Evolutionary conservation across 1,284 basidiomycete species (phyloP).

Genomic region (Ceratobasidium sp.): DNA sequence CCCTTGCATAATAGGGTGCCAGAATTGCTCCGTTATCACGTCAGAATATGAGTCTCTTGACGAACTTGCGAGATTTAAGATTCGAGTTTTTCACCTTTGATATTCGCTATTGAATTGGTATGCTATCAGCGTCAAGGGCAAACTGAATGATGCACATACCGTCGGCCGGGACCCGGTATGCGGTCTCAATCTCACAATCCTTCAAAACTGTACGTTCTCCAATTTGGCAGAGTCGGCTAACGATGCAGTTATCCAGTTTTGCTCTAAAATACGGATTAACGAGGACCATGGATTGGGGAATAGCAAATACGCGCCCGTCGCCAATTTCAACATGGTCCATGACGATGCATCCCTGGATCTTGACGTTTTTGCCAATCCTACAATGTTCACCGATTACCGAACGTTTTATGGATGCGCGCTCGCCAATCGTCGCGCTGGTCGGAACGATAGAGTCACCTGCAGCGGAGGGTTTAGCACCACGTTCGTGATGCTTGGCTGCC

Average conservation of each 20-base stretch:
- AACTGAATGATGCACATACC: conserved; percentile 56
- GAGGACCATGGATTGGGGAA: no score
- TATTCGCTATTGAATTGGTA: conserved; percentile 51
- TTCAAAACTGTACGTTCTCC: conserved; percentile 80
- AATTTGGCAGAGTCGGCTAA: conserved; percentile 82
- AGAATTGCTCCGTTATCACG: no score
- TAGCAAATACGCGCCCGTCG: conserved; percentile 62
- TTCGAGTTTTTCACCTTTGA: conserved; percentile 73
- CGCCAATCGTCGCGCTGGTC: conserved; percentile 80
- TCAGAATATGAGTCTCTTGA: no score
- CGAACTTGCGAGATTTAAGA: not conserved
- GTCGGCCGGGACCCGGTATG: conserved; percentile 78
- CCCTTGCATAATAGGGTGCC: no score
- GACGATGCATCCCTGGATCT: conserved; percentile 84
- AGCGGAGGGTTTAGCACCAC: conserved; percentile 1
- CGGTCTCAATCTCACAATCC: conserved; percentile 86
- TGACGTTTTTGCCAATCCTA: conserved; percentile 84
- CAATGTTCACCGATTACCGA: conserved; percentile 90
- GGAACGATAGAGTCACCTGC: conserved; percentile 79
- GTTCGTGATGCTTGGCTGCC: conserved; percentile 13
- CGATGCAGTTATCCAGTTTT: conserved; percentile 87
- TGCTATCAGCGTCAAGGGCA: not conserved
- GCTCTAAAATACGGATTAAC: conserved; percentile 58
- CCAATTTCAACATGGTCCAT: conserved; percentile 89
- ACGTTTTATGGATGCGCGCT: conserved; percentile 86